Evolutionary conservation across 1,284 basidiomycete species (phyloP), one percentile per base, ranked within the genome.

Genomic region (Cryptococcus sp.): DNA sequence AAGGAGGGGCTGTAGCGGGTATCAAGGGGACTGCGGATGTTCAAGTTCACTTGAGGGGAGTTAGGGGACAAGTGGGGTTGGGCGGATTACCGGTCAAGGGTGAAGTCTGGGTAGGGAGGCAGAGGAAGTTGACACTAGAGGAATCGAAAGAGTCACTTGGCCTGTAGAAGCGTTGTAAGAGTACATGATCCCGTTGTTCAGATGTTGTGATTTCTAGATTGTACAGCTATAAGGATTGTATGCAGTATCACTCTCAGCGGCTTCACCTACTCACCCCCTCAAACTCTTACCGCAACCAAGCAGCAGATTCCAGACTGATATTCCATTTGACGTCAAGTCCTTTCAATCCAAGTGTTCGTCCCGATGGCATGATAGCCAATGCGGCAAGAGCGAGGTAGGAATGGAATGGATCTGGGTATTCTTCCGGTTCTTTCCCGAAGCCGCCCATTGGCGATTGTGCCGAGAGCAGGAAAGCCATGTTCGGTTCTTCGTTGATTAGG

Each of bases 371-470:
- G 18, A 43, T 21, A 1, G 87, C 80, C 31, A 93, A 66, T 0
- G 87, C 85, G 0, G 91, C 91, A 21, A 94, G 76, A 2, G 88
- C 85, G 24, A 96, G 79, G 70, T 94, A 96, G 0, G 90, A 91
- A 64, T 96, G 91, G 71, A 85, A 93, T 7, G 88, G 91, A 78
- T 94, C 89, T 84, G 91, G 84, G 59, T 78, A 80, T 59, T 89
- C 86, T 10, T 82, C 84, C 0, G 87, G 86, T 2, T 83, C 82
- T 67, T 93, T 93, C 0, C 84, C 81, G 46, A 94, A 85, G 0
- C 91, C 91, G 0, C 91, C 91, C 53, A 84, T 86, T 48, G 84
- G 85, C 69, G 84, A 89, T 69, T 94, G 91, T 59, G 90, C 90
- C 2, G 73, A 69, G 0, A 82, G 78, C 18, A 94, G 72, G 64